A percentile compares a stretch with the other conserved stretches of the same genome.
Conservation (phyloP, 257 asterid species). For the Mitragyna speciosa region DNA sequence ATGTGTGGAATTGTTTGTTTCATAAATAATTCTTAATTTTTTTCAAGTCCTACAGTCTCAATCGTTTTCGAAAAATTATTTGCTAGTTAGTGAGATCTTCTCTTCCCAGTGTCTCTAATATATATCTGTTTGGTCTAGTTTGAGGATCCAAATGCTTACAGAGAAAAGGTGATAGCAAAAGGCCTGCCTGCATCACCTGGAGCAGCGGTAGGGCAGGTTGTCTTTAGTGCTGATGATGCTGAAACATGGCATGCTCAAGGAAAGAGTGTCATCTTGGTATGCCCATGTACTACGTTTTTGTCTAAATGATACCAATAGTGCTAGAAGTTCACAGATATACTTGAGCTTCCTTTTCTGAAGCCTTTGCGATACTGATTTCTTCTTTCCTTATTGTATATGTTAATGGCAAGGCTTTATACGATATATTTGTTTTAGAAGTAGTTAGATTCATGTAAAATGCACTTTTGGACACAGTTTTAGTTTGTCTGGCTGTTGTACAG, state of each 20-base stretch:
- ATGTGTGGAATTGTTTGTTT: not conserved
- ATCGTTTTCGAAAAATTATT: not conserved
- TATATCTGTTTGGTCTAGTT: constrained; percentile 46
- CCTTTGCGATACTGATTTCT: not conserved
- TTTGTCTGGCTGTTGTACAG: not conserved
- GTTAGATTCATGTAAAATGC: not conserved
- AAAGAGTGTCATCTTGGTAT: constrained; percentile 73
- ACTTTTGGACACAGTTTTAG: not conserved
- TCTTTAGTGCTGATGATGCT: constrained; percentile 83
- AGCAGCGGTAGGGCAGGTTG: constrained; percentile 95
- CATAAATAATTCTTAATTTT: not conserved
- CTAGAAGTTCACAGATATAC: not conserved
- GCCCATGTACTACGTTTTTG: not conserved
- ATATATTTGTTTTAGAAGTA: not conserved
- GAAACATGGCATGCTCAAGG: constrained; percentile 96
- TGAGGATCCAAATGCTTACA: constrained; percentile 75
- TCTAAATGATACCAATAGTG: not conserved
- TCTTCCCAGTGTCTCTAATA: not conserved
- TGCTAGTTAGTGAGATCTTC: not conserved
- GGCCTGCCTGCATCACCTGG: constrained; percentile 99
- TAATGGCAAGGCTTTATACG: not conserved
- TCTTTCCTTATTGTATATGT: not conserved
- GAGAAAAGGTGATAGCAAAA: constrained; percentile 67
- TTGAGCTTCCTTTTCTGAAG: not conserved
- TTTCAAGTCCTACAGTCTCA: not conserved